Evolutionary conservation across 2,329 filamentous ascomycete species (phyloP).

Genomic region (Claviceps quebecensis): DNA sequence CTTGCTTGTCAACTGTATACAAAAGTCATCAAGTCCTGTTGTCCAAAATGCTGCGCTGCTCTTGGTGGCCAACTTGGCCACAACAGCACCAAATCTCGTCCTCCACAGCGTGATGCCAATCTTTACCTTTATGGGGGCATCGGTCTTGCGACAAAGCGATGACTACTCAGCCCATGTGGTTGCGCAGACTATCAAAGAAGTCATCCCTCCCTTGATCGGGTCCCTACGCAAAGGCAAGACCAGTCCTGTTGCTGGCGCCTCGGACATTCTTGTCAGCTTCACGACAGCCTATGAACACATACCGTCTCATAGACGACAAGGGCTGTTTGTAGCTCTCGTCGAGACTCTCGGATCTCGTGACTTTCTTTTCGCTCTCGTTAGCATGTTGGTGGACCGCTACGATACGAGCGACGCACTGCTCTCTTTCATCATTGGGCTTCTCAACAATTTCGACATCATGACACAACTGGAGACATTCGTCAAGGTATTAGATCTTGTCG

Average conservation of each 20-base stretch:
- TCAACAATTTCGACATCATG: constrained; percentile 57
- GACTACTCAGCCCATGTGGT: constrained; percentile 96
- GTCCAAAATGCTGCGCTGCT: constrained; percentile 87
- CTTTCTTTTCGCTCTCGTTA: constrained; percentile 74
- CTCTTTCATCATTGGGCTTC: constrained; percentile 61
- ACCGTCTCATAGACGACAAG: constrained; percentile 68
- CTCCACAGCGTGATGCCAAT: constrained; percentile 98
- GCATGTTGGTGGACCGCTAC: constrained; percentile 85
- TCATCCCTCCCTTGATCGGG: constrained; percentile 80
- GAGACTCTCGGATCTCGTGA: constrained; percentile 75
- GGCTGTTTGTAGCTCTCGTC: constrained; percentile 72
- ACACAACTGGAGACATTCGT: constrained; percentile 67
- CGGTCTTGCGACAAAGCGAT: constrained; percentile 80
- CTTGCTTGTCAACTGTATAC: constrained; percentile 83
- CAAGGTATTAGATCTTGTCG: constrained; percentile 61
- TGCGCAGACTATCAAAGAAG: constrained; percentile 84
- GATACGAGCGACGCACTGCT: constrained; percentile 59
- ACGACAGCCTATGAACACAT: constrained; percentile 95
- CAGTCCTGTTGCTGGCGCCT: constrained; percentile 64
- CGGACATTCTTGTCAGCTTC: constrained; percentile 88
- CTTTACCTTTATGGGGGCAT: constrained; percentile 95
- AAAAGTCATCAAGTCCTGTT: constrained; percentile 79
- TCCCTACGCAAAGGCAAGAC: constrained; percentile 73
- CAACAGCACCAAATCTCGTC: constrained; percentile 77
- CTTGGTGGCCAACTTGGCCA: constrained; percentile 73